Conservation (phyloP, 1,284 basidiomycete genomes). For the Pterula multifida region DNA sequence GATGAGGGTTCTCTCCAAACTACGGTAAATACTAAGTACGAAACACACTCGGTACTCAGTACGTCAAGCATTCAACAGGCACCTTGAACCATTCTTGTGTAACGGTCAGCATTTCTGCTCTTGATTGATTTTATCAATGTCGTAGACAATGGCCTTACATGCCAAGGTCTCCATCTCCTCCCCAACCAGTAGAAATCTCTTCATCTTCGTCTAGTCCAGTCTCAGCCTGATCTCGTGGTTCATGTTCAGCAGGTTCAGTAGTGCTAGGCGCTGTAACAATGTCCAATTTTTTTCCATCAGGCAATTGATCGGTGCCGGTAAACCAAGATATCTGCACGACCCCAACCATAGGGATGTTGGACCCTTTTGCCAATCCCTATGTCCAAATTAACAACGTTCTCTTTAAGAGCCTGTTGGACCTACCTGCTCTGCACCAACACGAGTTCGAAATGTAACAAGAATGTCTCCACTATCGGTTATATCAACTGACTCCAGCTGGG, state of each 20-base stretch:
- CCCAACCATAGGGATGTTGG: constrained; percentile 49
- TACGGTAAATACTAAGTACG: too few relatives aligned
- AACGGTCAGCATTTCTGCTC: background rate
- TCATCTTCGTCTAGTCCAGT: background rate
- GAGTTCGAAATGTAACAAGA: constrained; percentile 54
- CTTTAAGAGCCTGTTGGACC: too few relatives aligned
- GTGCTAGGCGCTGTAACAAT: too few relatives aligned
- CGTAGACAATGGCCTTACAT: background rate
- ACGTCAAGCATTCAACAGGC: too few relatives aligned
- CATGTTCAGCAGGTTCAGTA: constrained; percentile 7
- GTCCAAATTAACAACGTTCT: too few relatives aligned
- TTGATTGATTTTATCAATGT: background rate
- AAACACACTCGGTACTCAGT: too few relatives aligned
- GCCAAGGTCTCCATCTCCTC: background rate
- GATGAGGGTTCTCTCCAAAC: too few relatives aligned
- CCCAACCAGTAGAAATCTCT: constrained; percentile 3
- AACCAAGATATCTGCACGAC: constrained; percentile 55
- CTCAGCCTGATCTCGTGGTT: background rate
- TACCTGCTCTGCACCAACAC: constrained; percentile 68
- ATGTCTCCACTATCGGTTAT: constrained; percentile 38
- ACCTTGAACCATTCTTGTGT: too few relatives aligned
- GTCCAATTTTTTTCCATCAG: too few relatives aligned
- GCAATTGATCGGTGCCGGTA: too few relatives aligned
- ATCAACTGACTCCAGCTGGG: constrained; percentile 55
- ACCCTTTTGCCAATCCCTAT: constrained; percentile 58